These are phyloP conservation scores for Entomortierella parvispora DNA, from an alignment of 192 early-diverging fungal genomes.

Conservation along the genomic window DNA sequence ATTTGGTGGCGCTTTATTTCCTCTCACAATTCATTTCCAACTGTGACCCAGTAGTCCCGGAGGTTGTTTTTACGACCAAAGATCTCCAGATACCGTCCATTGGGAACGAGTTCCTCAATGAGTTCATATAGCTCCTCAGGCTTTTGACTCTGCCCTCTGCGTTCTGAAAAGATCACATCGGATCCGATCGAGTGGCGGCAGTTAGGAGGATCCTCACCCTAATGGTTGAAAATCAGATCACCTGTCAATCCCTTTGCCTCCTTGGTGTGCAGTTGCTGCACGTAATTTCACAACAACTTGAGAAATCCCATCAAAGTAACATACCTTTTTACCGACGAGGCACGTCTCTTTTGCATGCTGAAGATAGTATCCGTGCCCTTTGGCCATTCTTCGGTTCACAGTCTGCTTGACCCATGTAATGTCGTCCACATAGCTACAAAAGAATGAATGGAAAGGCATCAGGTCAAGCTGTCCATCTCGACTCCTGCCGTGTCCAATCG, in stretches of 20 bases:
- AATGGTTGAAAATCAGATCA: not conserved
- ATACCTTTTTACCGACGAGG: constrained; percentile 90
- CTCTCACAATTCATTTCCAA: constrained; percentile 91
- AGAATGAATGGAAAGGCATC: not conserved
- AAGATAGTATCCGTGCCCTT: constrained; percentile 96
- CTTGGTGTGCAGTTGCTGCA: no score
- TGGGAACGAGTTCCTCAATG: constrained; percentile 92
- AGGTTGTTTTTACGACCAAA: constrained; percentile 98
- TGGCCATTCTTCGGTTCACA: constrained; percentile 95
- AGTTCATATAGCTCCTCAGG: constrained; percentile 96
- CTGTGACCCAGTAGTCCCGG: constrained; percentile 95
- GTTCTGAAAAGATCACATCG: constrained; percentile 93
- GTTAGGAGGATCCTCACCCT: constrained; percentile 79
- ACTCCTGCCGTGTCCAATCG: no score
- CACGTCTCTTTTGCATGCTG: constrained; percentile 99
- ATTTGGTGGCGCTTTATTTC: not conserved
- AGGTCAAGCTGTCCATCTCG: not conserved
- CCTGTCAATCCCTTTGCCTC: not conserved
- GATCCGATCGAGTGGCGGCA: constrained; percentile 79
- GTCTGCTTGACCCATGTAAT: constrained; percentile 98
- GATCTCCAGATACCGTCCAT: constrained; percentile 93
- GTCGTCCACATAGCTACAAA: constrained; percentile 85
- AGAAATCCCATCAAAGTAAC: not conserved
- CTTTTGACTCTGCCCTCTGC: constrained; percentile 96
- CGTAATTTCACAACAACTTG: not conserved